Conservation (phyloP, 2,329 filamentous ascomycete species). For the Colletotrichum simmondsii region DNA sequence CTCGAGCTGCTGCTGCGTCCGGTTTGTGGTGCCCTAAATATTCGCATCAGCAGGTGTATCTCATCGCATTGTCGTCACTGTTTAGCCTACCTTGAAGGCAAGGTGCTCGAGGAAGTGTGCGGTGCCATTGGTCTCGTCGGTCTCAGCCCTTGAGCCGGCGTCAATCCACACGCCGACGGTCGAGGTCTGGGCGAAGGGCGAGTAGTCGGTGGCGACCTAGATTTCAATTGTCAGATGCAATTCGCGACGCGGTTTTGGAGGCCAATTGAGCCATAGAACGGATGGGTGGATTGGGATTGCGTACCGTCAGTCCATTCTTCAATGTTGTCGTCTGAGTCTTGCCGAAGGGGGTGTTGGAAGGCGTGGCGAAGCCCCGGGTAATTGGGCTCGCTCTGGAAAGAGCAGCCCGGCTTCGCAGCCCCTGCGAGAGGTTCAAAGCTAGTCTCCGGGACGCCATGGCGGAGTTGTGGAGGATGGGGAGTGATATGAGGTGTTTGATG, state of each 20-base stretch:
- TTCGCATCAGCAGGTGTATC: constrained; percentile 1
- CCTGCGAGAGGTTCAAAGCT: constrained; percentile 92
- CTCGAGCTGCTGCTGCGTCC: constrained; percentile 97
- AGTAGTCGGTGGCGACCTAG: constrained; percentile 97
- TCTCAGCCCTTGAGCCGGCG: constrained; percentile 97
- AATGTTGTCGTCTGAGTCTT: constrained; percentile 97
- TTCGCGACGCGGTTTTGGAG: constrained; percentile 37
- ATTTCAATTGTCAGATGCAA: constrained; percentile 39
- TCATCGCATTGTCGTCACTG: constrained; percentile 18
- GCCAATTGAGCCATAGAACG: constrained; percentile 48
- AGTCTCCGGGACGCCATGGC: constrained; percentile 97
- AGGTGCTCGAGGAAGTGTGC: constrained; percentile 99
- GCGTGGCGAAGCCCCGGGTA: constrained; percentile 90
- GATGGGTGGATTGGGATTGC: constrained; percentile 38
- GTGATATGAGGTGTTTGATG: constrained; percentile 68
- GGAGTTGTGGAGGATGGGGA: constrained; percentile 61
- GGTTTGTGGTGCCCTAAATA: constrained; percentile 85
- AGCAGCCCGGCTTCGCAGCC: constrained; percentile 87
- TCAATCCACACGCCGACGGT: constrained; percentile 99
- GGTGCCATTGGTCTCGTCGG: constrained; percentile 97
- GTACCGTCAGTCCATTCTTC: constrained; percentile 96
- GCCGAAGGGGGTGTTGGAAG: constrained; percentile 72
- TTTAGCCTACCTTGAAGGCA: constrained; percentile 88
- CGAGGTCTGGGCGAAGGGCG: constrained; percentile 96
- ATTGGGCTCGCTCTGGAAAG: constrained; percentile 81